Conservation (phyloP, 108 stramenopile species). For the Nitzschia sp. region DNA sequence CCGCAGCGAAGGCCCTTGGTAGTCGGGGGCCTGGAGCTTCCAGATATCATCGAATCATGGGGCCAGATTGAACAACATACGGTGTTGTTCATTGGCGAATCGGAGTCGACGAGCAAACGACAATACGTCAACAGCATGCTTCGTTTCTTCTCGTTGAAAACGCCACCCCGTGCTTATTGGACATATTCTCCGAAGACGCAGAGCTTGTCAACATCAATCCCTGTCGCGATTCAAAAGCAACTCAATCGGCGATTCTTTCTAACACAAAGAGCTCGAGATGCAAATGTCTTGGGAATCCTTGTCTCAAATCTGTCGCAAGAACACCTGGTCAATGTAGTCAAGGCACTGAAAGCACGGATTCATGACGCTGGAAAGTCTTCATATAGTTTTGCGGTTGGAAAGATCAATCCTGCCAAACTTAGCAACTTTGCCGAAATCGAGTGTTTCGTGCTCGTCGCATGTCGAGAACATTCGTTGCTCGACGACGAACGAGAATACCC, state of each 20-base stretch:
- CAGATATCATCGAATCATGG: slow-evolving; percentile 33
- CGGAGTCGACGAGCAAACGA: slow-evolving; percentile 32
- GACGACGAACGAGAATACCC: slow-evolving; percentile 68
- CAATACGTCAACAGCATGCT: slow-evolving; percentile 58
- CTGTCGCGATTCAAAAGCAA: slow-evolving; percentile 47
- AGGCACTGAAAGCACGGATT: slow-evolving; percentile 57
- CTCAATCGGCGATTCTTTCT: slow-evolving; percentile 85
- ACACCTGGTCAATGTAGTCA: slow-evolving; percentile 69
- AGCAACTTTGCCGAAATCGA: slow-evolving; percentile 97
- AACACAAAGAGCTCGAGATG: slow-evolving; percentile 84
- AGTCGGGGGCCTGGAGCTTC: slow-evolving; percentile 78
- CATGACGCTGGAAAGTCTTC: slow-evolving; percentile 73
- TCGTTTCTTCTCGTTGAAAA: slow-evolving; percentile 41
- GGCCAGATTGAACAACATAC: slow-evolving; percentile 61
- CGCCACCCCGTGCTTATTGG: slow-evolving; percentile 45
- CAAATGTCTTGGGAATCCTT: slow-evolving; percentile 87
- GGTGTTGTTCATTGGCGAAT: slow-evolving; percentile 75
- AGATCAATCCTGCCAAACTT: slow-evolving; percentile 91
- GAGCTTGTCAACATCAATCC: slow-evolving; percentile 27
- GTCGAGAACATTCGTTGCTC: slow-evolving; percentile 82
- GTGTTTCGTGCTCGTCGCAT: slow-evolving; percentile 91
- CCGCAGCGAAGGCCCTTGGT: slow-evolving; percentile 7
- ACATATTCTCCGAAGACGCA: slow-evolving; percentile 59
- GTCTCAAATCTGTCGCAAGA: slow-evolving; percentile 84
- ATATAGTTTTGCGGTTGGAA: slow-evolving; percentile 94